A percentile compares a stretch with the other conserved stretches of the same genome.
phyloP scores from a whole-genome alignment of 2,329 filamentous ascomycete species.

The Thielaviopsis punctulata region DNA sequence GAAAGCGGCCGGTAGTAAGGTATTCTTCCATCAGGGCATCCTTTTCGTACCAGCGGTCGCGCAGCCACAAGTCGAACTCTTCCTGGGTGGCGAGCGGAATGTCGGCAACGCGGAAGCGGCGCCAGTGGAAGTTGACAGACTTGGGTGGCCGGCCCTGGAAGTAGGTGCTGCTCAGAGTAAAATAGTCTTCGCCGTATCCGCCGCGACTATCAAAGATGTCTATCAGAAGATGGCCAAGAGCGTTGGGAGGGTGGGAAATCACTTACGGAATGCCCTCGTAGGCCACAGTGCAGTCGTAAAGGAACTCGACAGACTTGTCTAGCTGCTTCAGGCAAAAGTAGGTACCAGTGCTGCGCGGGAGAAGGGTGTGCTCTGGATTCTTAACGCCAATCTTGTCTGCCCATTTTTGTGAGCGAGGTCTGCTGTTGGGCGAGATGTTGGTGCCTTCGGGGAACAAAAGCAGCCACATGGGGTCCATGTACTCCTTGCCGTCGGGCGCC shows the following conservation, averaged over 20 bases:
- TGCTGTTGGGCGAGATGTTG: slow-evolving; percentile 55
- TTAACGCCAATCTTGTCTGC: slow-evolving; percentile 56
- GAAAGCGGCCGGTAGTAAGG: slow-evolving; percentile 60
- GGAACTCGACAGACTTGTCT: slow-evolving; percentile 55
- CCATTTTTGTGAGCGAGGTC: slow-evolving; percentile 55
- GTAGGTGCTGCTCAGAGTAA: slow-evolving; percentile 73
- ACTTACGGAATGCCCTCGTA: slow-evolving; percentile 88
- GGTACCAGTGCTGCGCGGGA: slow-evolving; percentile 66
- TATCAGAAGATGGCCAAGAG: not conserved
- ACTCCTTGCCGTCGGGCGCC: slow-evolving; percentile 35
- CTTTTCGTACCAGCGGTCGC: slow-evolving; percentile 80
- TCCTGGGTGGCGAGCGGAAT: slow-evolving; percentile 64
- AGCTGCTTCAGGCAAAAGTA: slow-evolving; percentile 67
- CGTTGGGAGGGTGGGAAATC: not conserved
- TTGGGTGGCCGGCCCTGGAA: slow-evolving; percentile 79
- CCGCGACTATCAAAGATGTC: slow-evolving; percentile 37
- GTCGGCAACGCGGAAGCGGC: slow-evolving; percentile 60
- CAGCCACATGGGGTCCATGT: slow-evolving; percentile 73
- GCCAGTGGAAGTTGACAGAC: slow-evolving; percentile 94
- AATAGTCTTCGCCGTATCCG: slow-evolving; percentile 78
- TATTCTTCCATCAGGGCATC: slow-evolving; percentile 78
- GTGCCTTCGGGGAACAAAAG: slow-evolving; percentile 79
- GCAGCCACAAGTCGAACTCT: slow-evolving; percentile 70
- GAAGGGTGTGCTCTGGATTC: slow-evolving; percentile 56
- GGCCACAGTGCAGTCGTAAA: slow-evolving; percentile 87